Evolutionary conservation across 371 early-diverging fungal species (phyloP).

Genomic region (Entomophthora muscae): DNA sequence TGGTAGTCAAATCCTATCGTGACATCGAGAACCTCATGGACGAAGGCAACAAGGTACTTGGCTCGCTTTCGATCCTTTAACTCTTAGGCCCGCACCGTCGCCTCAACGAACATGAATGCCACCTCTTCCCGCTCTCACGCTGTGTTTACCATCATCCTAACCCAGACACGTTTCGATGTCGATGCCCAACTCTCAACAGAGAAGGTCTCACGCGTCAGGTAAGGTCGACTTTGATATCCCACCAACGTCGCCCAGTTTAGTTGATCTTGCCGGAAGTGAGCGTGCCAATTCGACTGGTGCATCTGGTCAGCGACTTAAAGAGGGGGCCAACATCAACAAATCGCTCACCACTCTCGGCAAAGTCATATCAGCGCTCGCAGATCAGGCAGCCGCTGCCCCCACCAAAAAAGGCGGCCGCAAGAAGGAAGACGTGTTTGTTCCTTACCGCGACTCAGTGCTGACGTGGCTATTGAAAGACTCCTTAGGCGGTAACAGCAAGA

Average conservation of each 20-base stretch:
- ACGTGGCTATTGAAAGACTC: conserved; percentile 92
- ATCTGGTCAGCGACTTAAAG: conserved; percentile 89
- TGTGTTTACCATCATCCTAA: conserved; percentile 73
- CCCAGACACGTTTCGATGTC: conserved; percentile 37
- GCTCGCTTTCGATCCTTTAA: not conserved
- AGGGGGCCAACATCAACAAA: conserved; percentile 98
- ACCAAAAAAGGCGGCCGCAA: conserved; percentile 28
- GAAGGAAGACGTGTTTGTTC: conserved; percentile 42
- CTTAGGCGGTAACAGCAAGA: conserved; percentile 84
- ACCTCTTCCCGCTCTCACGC: conserved; percentile 88
- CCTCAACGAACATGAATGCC: conserved; percentile 93
- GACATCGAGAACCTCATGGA: conserved; percentile 67
- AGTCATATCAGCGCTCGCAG: conserved; percentile 90
- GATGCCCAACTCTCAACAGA: conserved; percentile 49
- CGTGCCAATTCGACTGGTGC: conserved; percentile 81
- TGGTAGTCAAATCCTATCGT: conserved; percentile 57
- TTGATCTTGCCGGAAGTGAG: conserved; percentile 92
- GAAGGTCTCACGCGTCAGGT: conserved; percentile 57
- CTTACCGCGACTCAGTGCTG: conserved; percentile 80
- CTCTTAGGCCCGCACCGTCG: conserved; percentile 62
- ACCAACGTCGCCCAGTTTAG: conserved; percentile 26
- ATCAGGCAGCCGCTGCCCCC: conserved; percentile 27
- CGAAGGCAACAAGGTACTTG: conserved; percentile 60
- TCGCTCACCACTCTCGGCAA: conserved; percentile 89
- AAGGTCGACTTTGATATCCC: conserved; percentile 4